Base-by-base conservation (phyloP, 1,284 basidiomycete species). In the Trichosporon inkin region DNA sequence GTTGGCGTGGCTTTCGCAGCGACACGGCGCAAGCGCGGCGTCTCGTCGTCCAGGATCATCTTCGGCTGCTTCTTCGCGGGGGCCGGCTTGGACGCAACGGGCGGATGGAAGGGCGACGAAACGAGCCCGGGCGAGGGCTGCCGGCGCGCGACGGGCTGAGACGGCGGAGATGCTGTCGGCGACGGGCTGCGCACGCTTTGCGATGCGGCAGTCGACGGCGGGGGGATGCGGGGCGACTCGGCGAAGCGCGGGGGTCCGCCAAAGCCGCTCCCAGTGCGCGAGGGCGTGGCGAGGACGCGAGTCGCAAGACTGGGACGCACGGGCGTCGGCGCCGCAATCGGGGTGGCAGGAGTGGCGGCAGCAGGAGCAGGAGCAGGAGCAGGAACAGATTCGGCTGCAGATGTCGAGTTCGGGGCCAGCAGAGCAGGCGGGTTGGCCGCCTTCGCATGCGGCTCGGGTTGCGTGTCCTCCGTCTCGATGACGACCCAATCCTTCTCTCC, bases 241-340 rank as follows among this genome's bases (percentile, higher is more conserved):
- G 74, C 70, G 63, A 77, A 77, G 40, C 70, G 64, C 2, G 75
- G 75, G 20, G 75, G 75, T 6, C 75, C 75, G 10, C 69, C 57
- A 60, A 77, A 77, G 0, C 74, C 73, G 16, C 70, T 70, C 11
- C 56, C 61, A 16, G 67, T 38, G 56, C 55, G 62, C 19, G 62
- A 16, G 0, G 64, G 59, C 3, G 59, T 47, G 35, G 54, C 57
- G 11, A 61, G 22, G 7, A 61, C 32, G 57, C 54, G 36, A 58
- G 62, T 41, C 11, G 35, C 55, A 36, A 57, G 32, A 3, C 35
- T 56, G 6, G 64, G 47, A 17, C 60, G 17, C 1, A 61, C 34
- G 17, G 57, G 41, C 1, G 53, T 28, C 22, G 64, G 47, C 16
- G 60, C 52, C 35, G 53, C 13, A 11, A 41, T n/a, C 34, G 47